Evolutionary conservation across 352 stramenopile species (phyloP).

Genomic region (Phytopythium chamaehyphon): DNA sequence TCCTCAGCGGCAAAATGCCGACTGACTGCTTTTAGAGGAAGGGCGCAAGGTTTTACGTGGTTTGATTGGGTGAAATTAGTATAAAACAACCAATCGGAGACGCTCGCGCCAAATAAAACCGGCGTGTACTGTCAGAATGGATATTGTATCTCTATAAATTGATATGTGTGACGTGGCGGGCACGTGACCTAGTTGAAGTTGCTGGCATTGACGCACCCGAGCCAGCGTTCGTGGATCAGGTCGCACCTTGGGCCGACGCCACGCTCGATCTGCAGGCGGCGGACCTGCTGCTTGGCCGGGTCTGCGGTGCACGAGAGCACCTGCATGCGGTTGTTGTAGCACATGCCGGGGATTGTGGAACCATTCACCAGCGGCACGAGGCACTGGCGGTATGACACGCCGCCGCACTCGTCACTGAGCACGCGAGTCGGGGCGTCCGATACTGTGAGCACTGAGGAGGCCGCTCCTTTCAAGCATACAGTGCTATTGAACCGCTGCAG

Average conservation of each 20-base stretch:
- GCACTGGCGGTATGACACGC: constrained; percentile 3
- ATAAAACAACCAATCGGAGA: neutral
- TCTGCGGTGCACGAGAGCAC: constrained; percentile 8
- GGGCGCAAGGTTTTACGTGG: too few relatives aligned
- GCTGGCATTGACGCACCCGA: constrained; percentile 5
- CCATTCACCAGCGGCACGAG: neutral
- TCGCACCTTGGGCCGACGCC: constrained; percentile 2
- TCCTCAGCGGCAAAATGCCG: neutral
- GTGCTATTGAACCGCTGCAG: constrained; percentile 13
- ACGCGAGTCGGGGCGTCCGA: constrained; percentile 1
- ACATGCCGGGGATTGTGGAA: constrained; percentile 4
- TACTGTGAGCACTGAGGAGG: neutral
- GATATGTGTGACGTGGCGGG: too few relatives aligned
- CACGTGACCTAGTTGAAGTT: neutral
- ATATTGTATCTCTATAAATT: neutral
- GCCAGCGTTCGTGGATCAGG: constrained; percentile 2
- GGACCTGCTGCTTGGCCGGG: neutral
- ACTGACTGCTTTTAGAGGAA: too few relatives aligned
- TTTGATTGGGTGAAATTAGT: too few relatives aligned
- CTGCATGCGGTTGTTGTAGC: constrained; percentile 12
- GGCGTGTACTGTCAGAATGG: neutral
- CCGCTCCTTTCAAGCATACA: constrained; percentile 10
- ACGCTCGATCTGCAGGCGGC: constrained; percentile 6
- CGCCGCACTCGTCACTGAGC: constrained; percentile 2
- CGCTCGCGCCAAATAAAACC: neutral